Percentiles rank a stretch among this genome's conserved stretches.
Evolutionary conservation across 1,284 basidiomycete species (phyloP).

Genomic region (Cryptococcus sp.): DNA sequence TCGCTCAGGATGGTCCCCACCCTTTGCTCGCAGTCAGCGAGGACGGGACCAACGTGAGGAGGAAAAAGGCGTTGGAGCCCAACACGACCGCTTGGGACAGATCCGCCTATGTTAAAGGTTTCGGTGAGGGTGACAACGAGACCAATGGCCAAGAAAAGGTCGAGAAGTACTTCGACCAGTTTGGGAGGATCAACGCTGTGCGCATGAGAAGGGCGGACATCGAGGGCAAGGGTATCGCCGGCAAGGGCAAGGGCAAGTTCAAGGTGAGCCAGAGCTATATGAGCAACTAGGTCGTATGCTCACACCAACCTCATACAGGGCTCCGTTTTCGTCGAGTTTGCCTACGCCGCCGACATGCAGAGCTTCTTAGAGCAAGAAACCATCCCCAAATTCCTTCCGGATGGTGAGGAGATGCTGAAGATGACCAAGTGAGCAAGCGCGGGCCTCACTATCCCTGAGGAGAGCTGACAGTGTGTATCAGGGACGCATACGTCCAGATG

Average conservation of each 20-base stretch:
- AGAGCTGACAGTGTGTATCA: slow-evolving; percentile 40
- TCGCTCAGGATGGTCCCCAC: slow-evolving; percentile 52
- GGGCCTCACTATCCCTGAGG: not conserved
- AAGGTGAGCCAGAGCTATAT: slow-evolving; percentile 26
- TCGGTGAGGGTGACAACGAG: slow-evolving; percentile 64
- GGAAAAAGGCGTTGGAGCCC: slow-evolving; percentile 69
- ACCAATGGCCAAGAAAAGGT: slow-evolving; percentile 69
- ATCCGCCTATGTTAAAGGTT: slow-evolving; percentile 89
- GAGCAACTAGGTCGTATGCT: no score
- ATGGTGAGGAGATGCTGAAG: slow-evolving; percentile 64
- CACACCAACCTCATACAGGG: slow-evolving; percentile 57
- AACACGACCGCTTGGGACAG: slow-evolving; percentile 67
- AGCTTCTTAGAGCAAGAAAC: slow-evolving; percentile 77
- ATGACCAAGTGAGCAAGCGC: slow-evolving; percentile 75
- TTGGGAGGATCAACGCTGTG: slow-evolving; percentile 78
- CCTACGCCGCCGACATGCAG: slow-evolving; percentile 68
- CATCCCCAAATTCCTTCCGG: slow-evolving; percentile 73
- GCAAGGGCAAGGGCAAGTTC: slow-evolving; percentile 36
- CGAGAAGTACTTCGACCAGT: slow-evolving; percentile 79
- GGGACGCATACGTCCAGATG: slow-evolving; percentile 90
- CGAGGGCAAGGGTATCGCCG: slow-evolving; percentile 35
- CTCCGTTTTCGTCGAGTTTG: slow-evolving; percentile 91
- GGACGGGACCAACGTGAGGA: slow-evolving; percentile 69
- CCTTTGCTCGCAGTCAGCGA: slow-evolving; percentile 70
- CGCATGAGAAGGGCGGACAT: slow-evolving; percentile 72